phyloP scores from a whole-genome alignment of 768 basidiomycete species.

The Tulasnella sp. region DNA sequence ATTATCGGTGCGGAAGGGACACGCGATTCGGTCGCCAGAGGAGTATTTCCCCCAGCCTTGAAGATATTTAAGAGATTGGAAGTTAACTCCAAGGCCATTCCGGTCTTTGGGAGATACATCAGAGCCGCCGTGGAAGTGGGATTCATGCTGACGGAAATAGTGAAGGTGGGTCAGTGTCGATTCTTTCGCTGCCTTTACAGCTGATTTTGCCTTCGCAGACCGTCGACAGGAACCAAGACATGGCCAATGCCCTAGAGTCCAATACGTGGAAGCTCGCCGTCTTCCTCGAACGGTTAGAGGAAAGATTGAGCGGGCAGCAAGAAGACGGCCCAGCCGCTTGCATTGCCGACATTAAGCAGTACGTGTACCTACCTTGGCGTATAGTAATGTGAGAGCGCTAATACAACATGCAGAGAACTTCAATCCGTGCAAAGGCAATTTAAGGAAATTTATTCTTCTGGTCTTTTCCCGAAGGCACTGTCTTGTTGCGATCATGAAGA shows the following conservation, averaged over 20 bases:
- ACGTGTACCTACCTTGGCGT: not conserved
- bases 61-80: not conserved
- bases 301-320: not conserved
- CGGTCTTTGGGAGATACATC: not conserved
- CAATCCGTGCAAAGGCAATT: no score
- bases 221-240: not conserved
- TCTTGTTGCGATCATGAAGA: no score
- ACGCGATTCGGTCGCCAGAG: not conserved
- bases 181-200: not conserved
- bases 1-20: not conserved
- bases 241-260: not conserved
- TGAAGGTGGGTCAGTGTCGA: not conserved
- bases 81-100: not conserved
- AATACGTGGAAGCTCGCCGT: not conserved
- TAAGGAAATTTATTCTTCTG: no score
- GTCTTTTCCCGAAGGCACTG: no score
- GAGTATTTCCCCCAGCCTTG: not conserved
- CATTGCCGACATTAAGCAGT: not conserved
- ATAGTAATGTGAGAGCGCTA: no score
- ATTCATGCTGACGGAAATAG: not conserved
- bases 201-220: not conserved
- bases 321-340: not conserved
- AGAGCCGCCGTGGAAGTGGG: not conserved
- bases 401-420: no score
- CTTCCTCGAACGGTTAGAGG: not conserved